These are phyloP conservation scores for Monosporozyma aerobia DNA, from an alignment of 805 yeast genomes.

Conservation along the genomic window DNA sequence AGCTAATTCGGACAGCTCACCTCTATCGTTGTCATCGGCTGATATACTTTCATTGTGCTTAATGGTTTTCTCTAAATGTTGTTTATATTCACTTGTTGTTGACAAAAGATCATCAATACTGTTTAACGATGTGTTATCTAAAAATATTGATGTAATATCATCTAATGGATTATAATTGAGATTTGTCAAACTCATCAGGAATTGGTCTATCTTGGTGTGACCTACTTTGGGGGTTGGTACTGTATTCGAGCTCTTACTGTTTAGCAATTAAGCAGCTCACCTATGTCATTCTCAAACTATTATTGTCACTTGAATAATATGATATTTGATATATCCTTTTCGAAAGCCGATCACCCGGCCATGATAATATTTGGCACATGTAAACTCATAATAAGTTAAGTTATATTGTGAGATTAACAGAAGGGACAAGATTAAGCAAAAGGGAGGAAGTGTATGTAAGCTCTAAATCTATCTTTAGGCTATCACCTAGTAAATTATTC, in stretches of 20 bases:
- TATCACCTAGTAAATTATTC: too few species aligned
- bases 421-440: too few species aligned
- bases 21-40: not conserved
- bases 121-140: slow-evolving; percentile 40
- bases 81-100: slow-evolving; percentile 44
- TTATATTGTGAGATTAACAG: too few species aligned
- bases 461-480: too few species aligned
- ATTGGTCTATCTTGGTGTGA: not conserved
- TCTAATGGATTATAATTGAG: slow-evolving; percentile 43
- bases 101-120: slow-evolving; percentile 43
- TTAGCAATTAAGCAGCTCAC: not conserved
- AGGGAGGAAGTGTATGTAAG: too few species aligned
- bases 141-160: slow-evolving; percentile 44
- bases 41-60: slow-evolving; percentile 1
- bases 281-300: not conserved
- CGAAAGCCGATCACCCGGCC: not conserved
- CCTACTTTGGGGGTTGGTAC: too few species aligned
- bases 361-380: too few species aligned
- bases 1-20: not conserved
- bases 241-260: too few species aligned
- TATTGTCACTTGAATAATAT: not conserved
- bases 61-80: slow-evolving; percentile 40
- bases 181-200: slow-evolving; percentile 24
- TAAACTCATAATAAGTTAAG: too few species aligned
- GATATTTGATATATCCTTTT: not conserved